Percentiles rank a stretch among this genome's conserved stretches.
Evolutionary conservation across 2,329 filamentous ascomycete species (phyloP).

Genomic region (Ampelomyces quisqualis): DNA sequence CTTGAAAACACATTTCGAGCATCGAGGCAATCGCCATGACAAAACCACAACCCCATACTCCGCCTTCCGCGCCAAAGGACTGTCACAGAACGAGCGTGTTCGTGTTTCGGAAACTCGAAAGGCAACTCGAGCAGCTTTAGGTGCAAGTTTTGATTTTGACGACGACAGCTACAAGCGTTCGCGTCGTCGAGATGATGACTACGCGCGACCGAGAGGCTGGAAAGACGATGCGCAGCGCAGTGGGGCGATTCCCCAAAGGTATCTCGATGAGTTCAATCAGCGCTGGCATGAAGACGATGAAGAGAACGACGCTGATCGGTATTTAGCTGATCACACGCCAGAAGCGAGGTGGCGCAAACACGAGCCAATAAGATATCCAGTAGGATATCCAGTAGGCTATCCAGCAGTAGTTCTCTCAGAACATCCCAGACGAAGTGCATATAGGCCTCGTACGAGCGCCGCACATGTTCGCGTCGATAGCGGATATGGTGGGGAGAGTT

Average conservation of each 20-base stretch:
- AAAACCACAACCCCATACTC: neutral
- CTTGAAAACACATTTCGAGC: constrained; percentile 7
- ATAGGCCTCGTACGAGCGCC: no score
- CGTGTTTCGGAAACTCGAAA: constrained; percentile 11
- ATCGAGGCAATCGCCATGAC: neutral
- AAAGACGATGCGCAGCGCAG: neutral
- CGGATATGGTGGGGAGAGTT: neutral
- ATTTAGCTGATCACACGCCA: neutral
- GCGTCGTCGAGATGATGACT: neutral
- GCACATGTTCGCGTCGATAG: constrained; percentile 1
- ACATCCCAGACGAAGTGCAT: no score
- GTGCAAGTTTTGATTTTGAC: constrained; percentile 11
- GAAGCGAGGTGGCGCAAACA: neutral
- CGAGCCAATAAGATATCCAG: neutral
- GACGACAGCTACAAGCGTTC: constrained; percentile 1
- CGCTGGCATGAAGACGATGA: constrained; percentile 15
- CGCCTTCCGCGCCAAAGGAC: constrained; percentile 4
- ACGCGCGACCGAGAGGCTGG: neutral
- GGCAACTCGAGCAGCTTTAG: constrained; percentile 16
- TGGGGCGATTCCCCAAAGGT: constrained; percentile 10
- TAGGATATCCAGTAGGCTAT: neutral
- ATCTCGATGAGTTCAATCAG: constrained; percentile 18
- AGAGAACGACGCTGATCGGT: constrained; percentile 3
- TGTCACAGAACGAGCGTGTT: constrained; percentile 4
- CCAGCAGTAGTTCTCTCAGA: no score